These are phyloP conservation scores for Phytophthora crassamura DNA, from an alignment of 352 stramenopile species.

Conservation along the genomic window DNA sequence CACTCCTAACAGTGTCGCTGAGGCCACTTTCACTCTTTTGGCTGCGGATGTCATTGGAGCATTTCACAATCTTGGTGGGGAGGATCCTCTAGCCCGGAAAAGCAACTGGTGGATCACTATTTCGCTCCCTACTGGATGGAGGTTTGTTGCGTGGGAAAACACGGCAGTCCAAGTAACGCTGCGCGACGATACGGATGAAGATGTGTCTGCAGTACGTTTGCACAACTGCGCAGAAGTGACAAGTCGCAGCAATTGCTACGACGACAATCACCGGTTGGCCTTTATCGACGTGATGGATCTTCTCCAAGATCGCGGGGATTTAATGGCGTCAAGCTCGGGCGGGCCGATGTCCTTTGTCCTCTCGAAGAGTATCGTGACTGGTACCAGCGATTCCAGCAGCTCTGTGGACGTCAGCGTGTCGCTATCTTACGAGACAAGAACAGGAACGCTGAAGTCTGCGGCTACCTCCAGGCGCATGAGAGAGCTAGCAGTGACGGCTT, in stretches of 20 bases:
- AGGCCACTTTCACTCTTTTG: constrained; percentile 77
- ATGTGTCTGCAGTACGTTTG: constrained; percentile 34
- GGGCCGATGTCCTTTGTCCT: constrained; percentile 67
- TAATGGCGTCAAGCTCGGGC: constrained; percentile 55
- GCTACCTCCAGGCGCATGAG: constrained; percentile 44
- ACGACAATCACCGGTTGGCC: constrained; percentile 50
- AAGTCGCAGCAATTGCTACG: constrained; percentile 49
- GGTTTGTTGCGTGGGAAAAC: constrained; percentile 73
- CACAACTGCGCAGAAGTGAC: constrained; percentile 64
- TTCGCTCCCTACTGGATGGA: constrained; percentile 63
- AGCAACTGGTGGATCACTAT: constrained; percentile 83
- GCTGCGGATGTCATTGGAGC: constrained; percentile 72
- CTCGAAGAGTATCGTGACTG: constrained; percentile 68
- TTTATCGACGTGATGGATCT: constrained; percentile 76
- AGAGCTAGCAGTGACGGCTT: constrained; percentile 51
- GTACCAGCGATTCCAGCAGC: constrained; percentile 33
- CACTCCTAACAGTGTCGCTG: constrained; percentile 68
- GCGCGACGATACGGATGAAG: constrained; percentile 30
- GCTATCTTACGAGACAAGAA: constrained; percentile 61
- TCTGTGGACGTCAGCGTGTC: constrained; percentile 56
- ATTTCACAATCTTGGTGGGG: constrained; percentile 70
- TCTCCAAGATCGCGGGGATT: constrained; percentile 51
- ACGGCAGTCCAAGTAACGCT: constrained; percentile 63
- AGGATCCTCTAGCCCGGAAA: constrained; percentile 51
- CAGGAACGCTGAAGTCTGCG: constrained; percentile 43